Percentiles rank a stretch among this genome's conserved stretches.
Conservation (phyloP, 306 rosid species). For the Dalbergia cultrata region DNA sequence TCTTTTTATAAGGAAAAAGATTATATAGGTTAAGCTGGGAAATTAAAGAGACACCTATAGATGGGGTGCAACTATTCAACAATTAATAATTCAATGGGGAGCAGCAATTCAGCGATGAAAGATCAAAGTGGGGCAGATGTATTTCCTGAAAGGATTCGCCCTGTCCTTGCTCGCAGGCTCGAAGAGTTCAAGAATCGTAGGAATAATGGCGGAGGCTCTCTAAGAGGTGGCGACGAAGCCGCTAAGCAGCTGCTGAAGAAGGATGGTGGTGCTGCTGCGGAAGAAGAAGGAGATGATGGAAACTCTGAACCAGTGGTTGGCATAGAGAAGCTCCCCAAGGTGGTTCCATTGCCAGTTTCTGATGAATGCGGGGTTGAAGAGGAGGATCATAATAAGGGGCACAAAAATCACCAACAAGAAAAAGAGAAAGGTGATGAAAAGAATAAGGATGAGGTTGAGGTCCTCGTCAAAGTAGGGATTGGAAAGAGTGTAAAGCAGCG, state of each 20-base stretch:
- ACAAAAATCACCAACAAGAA: background rate
- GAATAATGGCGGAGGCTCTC: background rate
- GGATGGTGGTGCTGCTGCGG: background rate
- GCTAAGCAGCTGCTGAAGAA: slow-evolving; percentile 49
- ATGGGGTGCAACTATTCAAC: too few species aligned
- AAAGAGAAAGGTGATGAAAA: slow-evolving; percentile 4
- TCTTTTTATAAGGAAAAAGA: too few species aligned
- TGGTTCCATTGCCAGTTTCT: slow-evolving; percentile 37
- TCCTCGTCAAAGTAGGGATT: background rate
- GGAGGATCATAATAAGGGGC: background rate
- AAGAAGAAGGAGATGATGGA: slow-evolving; percentile 18
- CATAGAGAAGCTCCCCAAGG: slow-evolving; percentile 39
- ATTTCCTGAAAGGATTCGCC: slow-evolving; percentile 56
- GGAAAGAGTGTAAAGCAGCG: background rate
- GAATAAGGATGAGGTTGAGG: background rate
- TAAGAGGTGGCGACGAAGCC: slow-evolving; percentile 35
- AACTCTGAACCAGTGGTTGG: background rate
- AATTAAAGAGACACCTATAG: too few species aligned
- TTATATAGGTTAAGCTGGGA: too few species aligned
- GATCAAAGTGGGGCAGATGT: slow-evolving; percentile 45
- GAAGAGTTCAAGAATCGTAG: slow-evolving; percentile 55
- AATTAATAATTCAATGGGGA: slow-evolving; percentile 54
- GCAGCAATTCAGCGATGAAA: slow-evolving; percentile 54
- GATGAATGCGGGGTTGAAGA: background rate
- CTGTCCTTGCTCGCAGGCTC: slow-evolving; percentile 47